These are phyloP conservation scores for Tephrocybe sp. DNA, from an alignment of 768 basidiomycete species.

Conservation along the genomic window DNA sequence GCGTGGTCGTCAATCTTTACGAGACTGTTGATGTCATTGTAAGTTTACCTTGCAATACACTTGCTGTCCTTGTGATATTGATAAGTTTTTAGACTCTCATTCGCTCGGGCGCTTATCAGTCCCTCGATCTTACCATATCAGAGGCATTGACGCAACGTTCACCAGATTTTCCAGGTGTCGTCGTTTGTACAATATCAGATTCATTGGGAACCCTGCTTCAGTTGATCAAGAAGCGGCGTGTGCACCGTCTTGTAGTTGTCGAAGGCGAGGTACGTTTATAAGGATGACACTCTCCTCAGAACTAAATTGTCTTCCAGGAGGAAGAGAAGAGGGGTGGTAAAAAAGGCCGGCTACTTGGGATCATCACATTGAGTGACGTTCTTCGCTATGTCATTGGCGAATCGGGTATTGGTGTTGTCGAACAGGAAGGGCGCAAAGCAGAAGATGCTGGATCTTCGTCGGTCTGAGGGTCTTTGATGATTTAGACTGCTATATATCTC, in stretches of 20 bases:
- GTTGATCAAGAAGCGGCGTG: slow-evolving; percentile 88
- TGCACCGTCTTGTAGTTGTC: slow-evolving; percentile 93
- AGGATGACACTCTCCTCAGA: background rate
- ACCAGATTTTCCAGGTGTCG: slow-evolving; percentile 94
- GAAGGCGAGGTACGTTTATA: slow-evolving; percentile 71
- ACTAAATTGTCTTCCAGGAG: slow-evolving; percentile 42
- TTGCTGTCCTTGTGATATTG: background rate
- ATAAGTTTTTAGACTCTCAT: slow-evolving; percentile 73
- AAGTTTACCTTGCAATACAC: slow-evolving; percentile 18
- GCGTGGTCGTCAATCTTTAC: slow-evolving; percentile 92
- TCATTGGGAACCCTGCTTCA: slow-evolving; percentile 88
- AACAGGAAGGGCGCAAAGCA: slow-evolving; percentile 23
- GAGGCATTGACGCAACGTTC: slow-evolving; percentile 91
- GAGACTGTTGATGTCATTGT: slow-evolving; percentile 99
- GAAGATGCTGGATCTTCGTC: slow-evolving; percentile 7
- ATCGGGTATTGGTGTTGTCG: slow-evolving; percentile 44
- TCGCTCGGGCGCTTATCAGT: slow-evolving; percentile 89
- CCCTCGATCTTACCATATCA: slow-evolving; percentile 90
- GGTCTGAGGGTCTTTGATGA: background rate
- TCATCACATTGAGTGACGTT: slow-evolving; percentile 89
- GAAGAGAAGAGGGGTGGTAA: slow-evolving; percentile 78
- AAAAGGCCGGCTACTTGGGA: slow-evolving; percentile 79
- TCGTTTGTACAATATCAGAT: slow-evolving; percentile 91
- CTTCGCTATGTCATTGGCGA: slow-evolving; percentile 78
- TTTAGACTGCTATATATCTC: slow-evolving; percentile 11